Evolutionary conservation across 2,329 filamentous ascomycete genomes (phyloP), one percentile per base, ranked within the genome.

Genomic region (Aspergillus sp.): DNA sequence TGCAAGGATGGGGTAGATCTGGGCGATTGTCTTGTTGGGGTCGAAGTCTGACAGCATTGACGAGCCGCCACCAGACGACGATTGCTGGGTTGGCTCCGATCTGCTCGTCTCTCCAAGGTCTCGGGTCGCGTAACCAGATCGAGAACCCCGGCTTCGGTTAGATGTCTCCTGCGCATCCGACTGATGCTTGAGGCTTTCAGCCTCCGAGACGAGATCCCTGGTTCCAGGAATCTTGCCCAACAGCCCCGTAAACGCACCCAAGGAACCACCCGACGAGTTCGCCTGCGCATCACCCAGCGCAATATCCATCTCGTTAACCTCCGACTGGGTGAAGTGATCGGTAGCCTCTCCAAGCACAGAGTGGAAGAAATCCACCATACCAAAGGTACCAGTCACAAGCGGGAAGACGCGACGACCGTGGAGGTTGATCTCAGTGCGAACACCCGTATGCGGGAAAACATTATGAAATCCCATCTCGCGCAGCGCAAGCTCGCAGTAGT

Each of bases 1-100:
- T 51, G 88, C 80, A 0, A 98, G 79, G 51, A 98, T 95, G 1
- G 93, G 93, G 61, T 97, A 97, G 55, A 98, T 96, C 70, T 94
- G 83, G 35, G 78, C 75, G 12, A 85, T 79, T 0, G 84, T 85
- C 67, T 88, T 84, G 57, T 87, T 80, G 0, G 87, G 85, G 60
- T 96, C 90, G 50, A 94, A 88, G 61, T 81, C 75, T 59, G 82
- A 85, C 76, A 90, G 5, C 86, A 88, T 17, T 85, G 86, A 7
- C 90, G 81, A 12, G 81, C 70, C 53, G 70, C 67, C 71, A 35
- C 70, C 68, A 13, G 67, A 62, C 17, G 71, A 72, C 41, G 74
- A 73, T 39, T 72, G 71, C 43, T 67, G 68, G 13, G 65, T 68
- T n/a, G 64, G 65, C 46, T 73, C 71, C 1, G 66, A 57, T 51